A percentile compares a stretch with the other conserved stretches of the same genome.
Conservation (phyloP, 768 basidiomycete genomes). For the Leccinum variicolor region DNA sequence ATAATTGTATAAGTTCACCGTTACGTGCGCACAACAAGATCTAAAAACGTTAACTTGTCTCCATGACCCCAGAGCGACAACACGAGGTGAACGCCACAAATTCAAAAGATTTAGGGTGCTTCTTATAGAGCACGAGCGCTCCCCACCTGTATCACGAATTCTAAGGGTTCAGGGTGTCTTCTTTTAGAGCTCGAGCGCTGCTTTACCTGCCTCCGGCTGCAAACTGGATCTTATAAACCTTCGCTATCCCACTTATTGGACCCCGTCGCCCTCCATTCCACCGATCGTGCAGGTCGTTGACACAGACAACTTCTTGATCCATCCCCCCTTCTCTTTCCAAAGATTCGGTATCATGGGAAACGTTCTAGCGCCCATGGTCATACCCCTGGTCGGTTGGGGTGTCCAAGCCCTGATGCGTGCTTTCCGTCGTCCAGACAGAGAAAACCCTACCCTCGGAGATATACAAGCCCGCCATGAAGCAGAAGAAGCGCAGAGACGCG, state of each 20-base stretch:
- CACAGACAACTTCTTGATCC: not conserved
- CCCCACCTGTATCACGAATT: too few species aligned
- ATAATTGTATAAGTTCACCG: not conserved
- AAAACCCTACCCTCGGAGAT: constrained; percentile 10
- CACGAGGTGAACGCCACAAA: not conserved
- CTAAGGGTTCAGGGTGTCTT: not conserved
- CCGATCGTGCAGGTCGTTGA: not conserved
- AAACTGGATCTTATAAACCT: not conserved
- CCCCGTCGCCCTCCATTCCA: not conserved
- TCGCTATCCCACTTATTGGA: not conserved
- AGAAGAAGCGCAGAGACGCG: constrained; percentile 2
- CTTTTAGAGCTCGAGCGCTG: not conserved
- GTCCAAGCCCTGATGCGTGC: not conserved
- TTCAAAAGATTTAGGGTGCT: not conserved
- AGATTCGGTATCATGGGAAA: constrained; percentile 2
- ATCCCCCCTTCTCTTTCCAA: not conserved
- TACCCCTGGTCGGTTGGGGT: not conserved
- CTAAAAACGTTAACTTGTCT: not conserved
- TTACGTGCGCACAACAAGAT: not conserved
- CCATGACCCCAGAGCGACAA: not conserved
- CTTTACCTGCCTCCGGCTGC: not conserved
- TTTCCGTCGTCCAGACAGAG: constrained; percentile 1
- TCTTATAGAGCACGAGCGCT: not conserved
- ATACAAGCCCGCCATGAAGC: constrained; percentile 6
- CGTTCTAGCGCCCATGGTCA: not conserved